Evolutionary conservation across 371 early-diverging fungal genomes (phyloP).

Genomic region (Paraphysoderma sedebokerense): DNA sequence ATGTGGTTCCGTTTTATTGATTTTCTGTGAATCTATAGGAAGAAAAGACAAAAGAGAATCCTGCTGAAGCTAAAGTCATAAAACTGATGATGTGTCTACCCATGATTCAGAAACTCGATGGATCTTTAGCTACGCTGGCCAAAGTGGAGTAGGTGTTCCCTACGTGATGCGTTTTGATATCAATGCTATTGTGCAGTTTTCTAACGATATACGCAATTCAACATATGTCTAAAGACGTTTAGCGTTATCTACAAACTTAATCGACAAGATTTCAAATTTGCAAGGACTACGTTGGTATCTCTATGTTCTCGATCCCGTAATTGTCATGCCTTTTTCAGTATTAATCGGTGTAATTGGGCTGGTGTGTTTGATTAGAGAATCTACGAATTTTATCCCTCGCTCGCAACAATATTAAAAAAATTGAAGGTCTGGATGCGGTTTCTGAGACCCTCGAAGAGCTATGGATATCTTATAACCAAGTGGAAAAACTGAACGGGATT

Average conservation of each 20-base stretch:
- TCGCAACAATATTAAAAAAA: conserved; percentile 31
- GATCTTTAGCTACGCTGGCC: conserved; percentile 16
- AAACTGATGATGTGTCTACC: conserved; percentile 23
- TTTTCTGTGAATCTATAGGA: conserved; percentile 9
- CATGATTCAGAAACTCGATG: conserved; percentile 29
- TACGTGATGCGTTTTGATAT: neutral
- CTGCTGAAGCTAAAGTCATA: conserved; percentile 21
- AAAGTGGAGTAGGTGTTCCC: conserved; percentile 17
- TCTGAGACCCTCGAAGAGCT: conserved; percentile 33
- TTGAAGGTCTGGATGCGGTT: conserved; percentile 32
- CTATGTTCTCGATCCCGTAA: neutral
- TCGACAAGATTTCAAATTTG: conserved; percentile 30
- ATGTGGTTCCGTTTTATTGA: neutral
- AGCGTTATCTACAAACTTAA: conserved; percentile 23
- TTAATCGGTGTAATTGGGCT: neutral
- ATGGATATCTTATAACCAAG: conserved; percentile 30
- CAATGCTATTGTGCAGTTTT: neutral
- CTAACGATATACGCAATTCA: neutral
- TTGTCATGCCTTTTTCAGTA: neutral
- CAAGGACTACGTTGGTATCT: conserved; percentile 20
- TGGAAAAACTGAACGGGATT: conserved; percentile 30
- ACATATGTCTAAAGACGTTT: conserved; percentile 14
- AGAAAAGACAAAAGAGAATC: conserved; percentile 17
- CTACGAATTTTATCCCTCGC: conserved; percentile 27
- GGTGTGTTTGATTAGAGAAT: neutral